phyloP scores from a whole-genome alignment of 371 early-diverging fungal genomes.

The Smittium culicis region DNA sequence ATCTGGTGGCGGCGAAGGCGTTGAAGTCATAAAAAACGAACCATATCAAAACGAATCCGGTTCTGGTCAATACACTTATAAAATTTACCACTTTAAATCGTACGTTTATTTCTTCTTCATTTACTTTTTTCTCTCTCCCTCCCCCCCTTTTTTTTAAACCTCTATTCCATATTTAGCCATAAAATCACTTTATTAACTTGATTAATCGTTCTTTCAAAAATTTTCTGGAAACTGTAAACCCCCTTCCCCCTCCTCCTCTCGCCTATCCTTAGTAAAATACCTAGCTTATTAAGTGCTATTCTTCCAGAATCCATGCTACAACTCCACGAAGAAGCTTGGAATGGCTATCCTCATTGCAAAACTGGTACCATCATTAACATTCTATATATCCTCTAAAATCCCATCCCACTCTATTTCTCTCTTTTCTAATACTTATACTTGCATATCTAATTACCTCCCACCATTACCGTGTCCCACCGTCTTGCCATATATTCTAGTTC shows the following conservation, averaged over 20 bases:
- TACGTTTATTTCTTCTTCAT: slow-evolving; percentile 5
- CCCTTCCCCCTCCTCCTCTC: no score
- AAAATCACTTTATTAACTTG: no score
- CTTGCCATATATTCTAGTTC: no score
- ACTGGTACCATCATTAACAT: no score
- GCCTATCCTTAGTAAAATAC: slow-evolving; percentile 36
- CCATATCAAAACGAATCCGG: slow-evolving; percentile 49
- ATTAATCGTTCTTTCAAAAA: no score
- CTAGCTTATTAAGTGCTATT: slow-evolving; percentile 40
- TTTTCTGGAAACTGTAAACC: no score
- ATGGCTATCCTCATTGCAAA: slow-evolving; percentile 66
- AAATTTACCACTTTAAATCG: slow-evolving; percentile 45
- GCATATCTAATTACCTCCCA: no score
- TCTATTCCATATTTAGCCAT: no score
- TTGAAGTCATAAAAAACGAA: slow-evolving; percentile 53
- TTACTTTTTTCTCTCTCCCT: not conserved
- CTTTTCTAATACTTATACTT: no score
- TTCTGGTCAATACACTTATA: slow-evolving; percentile 64
- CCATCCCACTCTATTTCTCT: no score
- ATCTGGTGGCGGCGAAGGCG: slow-evolving; percentile 59
- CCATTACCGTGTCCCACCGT: no score
- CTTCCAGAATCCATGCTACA: slow-evolving; percentile 48
- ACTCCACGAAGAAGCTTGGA: slow-evolving; percentile 67
- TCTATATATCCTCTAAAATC: no score
- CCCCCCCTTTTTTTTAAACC: not conserved